Evolutionary conservation across 352 stramenopile species (phyloP), one percentile per base, ranked within the genome.

Genomic region (Elongisporangium senticosum): DNA sequence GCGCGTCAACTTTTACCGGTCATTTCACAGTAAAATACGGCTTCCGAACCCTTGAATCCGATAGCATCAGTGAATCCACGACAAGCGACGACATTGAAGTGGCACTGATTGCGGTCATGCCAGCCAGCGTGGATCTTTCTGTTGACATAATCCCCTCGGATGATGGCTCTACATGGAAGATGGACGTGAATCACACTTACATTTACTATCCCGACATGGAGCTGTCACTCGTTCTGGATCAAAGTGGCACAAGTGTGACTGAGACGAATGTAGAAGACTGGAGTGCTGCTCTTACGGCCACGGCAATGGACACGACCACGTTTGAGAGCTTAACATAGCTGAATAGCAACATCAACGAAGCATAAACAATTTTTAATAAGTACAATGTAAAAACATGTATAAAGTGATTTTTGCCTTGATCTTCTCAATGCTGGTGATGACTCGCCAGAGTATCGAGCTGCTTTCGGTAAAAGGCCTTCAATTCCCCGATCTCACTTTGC

Each of bases 401-500:
- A 23, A 17, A 23, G 50, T 24, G 64, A 57, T 60, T 49, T 52
- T 22, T 67, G 48, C 20, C 51, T 55, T 49, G 53, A 14, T 58
- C 40, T 61, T 49, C 7, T 43, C 19, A 67, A 20, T 74, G 62
- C 13, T 73, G 51, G 37, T 68, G 55, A 56, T 83, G 67, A 1
- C 74, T 67, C 11, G 80, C 80, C 26, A 90, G 61, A 15, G 79
- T 87, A 65, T 90, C 81, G 1, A 90, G 69, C 20, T 90, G 81
- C 53, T 91, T 87, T 37, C 74, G 60, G 59, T 94, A 94, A 51
- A 94, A 87, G 13, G 75, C 73, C 56, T 92, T 91, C 37, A 91
- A 80, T 52, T 92, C 82, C 20, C 72, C 68, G 7, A 94, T 79
- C 56, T 94, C 83, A 2, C 76, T 61, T 59, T 92, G 82, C 8